phyloP scores from a whole-genome alignment of 305 asterid species.

The Fraxinus albicans region DNA sequence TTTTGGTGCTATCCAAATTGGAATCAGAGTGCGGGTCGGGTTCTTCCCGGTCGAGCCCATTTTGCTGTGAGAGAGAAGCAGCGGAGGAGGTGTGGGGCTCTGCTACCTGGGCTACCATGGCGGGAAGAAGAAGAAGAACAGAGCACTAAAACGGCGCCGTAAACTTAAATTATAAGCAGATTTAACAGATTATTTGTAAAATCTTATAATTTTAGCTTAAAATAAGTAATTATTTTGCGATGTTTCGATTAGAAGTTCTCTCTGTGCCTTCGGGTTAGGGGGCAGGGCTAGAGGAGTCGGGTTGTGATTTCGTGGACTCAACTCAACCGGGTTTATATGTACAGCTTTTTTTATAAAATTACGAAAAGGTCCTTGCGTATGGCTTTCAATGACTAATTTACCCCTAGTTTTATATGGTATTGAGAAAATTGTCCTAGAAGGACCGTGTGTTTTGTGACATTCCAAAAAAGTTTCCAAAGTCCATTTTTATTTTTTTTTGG shows the following conservation, averaged over 20 bases:
- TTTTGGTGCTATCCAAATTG: constrained; percentile 61
- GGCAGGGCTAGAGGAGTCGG: neutral
- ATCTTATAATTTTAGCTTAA: neutral
- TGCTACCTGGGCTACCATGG: constrained; percentile 68
- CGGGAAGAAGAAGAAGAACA: constrained; percentile 40
- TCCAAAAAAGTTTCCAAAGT: neutral
- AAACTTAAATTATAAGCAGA: neutral
- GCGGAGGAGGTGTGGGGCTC: constrained; percentile 39
- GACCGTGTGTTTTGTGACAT: neutral
- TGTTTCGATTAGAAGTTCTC: neutral
- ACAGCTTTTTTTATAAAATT: neutral
- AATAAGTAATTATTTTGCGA: neutral
- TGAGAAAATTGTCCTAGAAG: neutral
- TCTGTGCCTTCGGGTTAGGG: neutral
- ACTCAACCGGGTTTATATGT: constrained; percentile 1
- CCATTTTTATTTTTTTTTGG: too few species aligned
- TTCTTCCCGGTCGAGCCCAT: constrained; percentile 24
- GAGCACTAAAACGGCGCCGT: constrained; percentile 44
- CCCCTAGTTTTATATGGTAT: neutral
- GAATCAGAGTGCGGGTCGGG: constrained; percentile 26
- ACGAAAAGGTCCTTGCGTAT: neutral
- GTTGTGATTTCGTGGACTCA: neutral
- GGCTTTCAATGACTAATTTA: neutral
- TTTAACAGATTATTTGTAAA: neutral
- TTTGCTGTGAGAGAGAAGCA: constrained; percentile 34